A percentile compares a stretch with the other conserved stretches of the same genome.
Evolutionary conservation across 1,284 basidiomycete species (phyloP).

Genomic region (Leccinum pseudoinsigne): DNA sequence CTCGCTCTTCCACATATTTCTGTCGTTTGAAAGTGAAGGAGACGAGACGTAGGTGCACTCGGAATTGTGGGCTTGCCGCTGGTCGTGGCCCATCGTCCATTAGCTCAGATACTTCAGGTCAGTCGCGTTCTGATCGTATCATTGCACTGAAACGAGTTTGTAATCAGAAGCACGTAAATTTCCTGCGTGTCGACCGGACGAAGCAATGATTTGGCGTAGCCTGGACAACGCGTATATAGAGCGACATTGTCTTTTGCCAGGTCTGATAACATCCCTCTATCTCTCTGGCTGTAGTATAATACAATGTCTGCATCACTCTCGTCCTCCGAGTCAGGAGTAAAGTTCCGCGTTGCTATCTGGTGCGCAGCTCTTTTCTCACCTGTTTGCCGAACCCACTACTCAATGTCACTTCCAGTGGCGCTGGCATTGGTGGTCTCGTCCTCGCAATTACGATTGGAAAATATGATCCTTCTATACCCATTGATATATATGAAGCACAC

Average conservation of each 20-base stretch:
- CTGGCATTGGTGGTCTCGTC: conserved; percentile 6
- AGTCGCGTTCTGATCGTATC: too few relatives aligned
- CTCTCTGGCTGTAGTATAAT: neutral
- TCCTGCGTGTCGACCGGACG: neutral
- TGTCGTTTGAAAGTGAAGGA: too few relatives aligned
- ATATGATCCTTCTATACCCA: conserved; percentile 6
- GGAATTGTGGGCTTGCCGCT: too few relatives aligned
- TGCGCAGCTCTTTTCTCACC: conserved; percentile 2
- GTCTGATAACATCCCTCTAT: neutral
- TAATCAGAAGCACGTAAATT: neutral
- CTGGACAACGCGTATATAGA: neutral
- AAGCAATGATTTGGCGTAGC: too few relatives aligned
- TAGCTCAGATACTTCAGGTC: too few relatives aligned
- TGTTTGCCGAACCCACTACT: neutral
- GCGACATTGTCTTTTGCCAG: neutral
- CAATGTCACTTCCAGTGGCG: conserved; percentile 4
- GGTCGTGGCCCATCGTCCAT: too few relatives aligned
- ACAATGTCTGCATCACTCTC: conserved; percentile 6
- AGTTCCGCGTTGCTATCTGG: conserved; percentile 23
- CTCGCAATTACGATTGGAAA: conserved; percentile 21
- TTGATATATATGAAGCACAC: conserved; percentile 20
- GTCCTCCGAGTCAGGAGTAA: neutral
- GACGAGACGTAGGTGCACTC: too few relatives aligned
- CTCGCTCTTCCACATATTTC: too few relatives aligned
- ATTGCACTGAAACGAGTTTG: too few relatives aligned